Conservation (phyloP, 83 land plant genomes). For the Thuja plicata region DNA sequence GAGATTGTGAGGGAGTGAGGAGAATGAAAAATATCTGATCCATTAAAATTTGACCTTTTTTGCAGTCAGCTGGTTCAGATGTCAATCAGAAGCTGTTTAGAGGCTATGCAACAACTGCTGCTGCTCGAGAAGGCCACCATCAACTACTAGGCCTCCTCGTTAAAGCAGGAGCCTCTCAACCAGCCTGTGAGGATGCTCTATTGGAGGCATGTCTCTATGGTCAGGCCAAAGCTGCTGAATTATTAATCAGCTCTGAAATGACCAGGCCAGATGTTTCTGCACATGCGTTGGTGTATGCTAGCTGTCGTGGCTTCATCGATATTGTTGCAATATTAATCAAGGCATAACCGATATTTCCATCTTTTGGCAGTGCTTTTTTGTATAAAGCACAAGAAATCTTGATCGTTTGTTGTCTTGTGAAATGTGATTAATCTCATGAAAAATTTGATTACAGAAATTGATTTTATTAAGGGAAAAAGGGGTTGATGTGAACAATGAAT, state of each 20-base stretch:
- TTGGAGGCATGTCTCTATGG: conserved; percentile 58
- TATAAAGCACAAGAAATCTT: background rate
- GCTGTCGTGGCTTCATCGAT: conserved; percentile 55
- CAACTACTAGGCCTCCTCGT: conserved; percentile 36
- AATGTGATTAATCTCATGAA: background rate
- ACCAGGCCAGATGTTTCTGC: conserved; percentile 35
- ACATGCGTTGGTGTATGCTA: conserved; percentile 51
- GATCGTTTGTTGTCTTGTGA: background rate
- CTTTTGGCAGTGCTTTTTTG: background rate
- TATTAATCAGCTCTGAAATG: conserved; percentile 51
- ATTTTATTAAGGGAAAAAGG: background rate
- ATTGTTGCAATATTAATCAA: conserved; percentile 38
- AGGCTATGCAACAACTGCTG: conserved; percentile 66
- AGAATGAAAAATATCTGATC: background rate
- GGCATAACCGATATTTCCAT: conserved; percentile 22
- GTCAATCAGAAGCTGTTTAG: conserved; percentile 53
- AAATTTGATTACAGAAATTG: background rate
- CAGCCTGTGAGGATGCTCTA: conserved; percentile 64
- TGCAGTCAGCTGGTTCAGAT: conserved; percentile 57
- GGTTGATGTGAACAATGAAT: background rate
- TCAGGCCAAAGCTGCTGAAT: conserved; percentile 37
- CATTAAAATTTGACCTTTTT: conserved; percentile 9
- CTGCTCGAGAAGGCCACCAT: conserved; percentile 54
- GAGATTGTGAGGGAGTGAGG: background rate
- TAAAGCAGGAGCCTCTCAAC: conserved; percentile 54